phyloP scores from a whole-genome alignment of 2,329 filamentous ascomycete species.

The Calonectria ilicicola region DNA sequence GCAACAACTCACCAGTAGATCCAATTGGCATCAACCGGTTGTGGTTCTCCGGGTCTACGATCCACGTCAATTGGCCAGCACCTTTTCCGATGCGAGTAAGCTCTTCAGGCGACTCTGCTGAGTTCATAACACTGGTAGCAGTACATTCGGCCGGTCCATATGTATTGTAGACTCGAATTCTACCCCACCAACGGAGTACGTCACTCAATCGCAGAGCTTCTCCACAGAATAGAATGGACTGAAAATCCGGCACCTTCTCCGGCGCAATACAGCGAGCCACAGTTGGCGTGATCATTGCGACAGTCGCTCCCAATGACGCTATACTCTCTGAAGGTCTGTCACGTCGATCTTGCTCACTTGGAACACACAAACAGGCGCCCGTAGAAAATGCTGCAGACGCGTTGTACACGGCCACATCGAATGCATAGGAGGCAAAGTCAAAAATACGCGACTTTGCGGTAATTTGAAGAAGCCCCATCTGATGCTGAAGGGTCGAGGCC shows the following conservation, averaged over 20 bases:
- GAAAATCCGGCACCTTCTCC: not conserved
- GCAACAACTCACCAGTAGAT: conserved; percentile 57
- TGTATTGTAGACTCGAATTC: not conserved
- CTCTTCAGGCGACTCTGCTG: not conserved
- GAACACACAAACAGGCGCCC: conserved; percentile 41
- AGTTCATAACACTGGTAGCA: conserved; percentile 9
- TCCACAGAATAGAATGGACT: conserved; percentile 23
- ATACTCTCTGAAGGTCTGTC: not conserved
- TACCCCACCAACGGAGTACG: conserved; percentile 2
- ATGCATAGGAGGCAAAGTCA: not conserved
- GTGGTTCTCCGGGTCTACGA: conserved; percentile 38
- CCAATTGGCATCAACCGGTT: conserved; percentile 39
- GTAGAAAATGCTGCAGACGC: conserved; percentile 53
- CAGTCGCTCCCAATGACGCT: not conserved
- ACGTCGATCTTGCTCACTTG: conserved; percentile 15
- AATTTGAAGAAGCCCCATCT: not conserved
- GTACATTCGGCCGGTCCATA: conserved; percentile 24
- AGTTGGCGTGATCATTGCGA: conserved; percentile 19
- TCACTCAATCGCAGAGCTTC: conserved; percentile 8
- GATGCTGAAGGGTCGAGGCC: conserved; percentile 31
- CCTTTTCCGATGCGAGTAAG: conserved; percentile 11
- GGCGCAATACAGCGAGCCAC: conserved; percentile 13
- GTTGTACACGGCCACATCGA: conserved; percentile 19
- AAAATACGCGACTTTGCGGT: conserved; percentile 30
- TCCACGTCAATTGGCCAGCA: conserved; percentile 27